These are phyloP conservation scores for Middelhovenomyces tepae DNA, from an alignment of 805 yeast species.

Conservation along the genomic window DNA sequence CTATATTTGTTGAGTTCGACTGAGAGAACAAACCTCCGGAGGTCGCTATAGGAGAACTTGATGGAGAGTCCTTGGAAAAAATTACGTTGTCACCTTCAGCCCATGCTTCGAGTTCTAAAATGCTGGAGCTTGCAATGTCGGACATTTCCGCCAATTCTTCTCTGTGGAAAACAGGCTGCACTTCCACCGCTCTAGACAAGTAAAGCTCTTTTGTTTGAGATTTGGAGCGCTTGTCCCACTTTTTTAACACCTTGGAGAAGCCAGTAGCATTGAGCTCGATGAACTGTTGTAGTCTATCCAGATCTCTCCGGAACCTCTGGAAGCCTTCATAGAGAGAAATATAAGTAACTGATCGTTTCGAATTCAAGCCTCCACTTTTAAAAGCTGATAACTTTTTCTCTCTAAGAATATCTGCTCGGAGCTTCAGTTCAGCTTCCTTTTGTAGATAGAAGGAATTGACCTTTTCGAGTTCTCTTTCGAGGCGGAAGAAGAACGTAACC, in stretches of 20 bases:
- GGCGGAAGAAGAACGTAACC: constrained; percentile 76
- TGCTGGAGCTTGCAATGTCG: constrained; percentile 44
- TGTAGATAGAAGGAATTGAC: constrained; percentile 88
- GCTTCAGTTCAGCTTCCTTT: constrained; percentile 79
- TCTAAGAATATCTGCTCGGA: constrained; percentile 66
- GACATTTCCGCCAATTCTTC: constrained; percentile 76
- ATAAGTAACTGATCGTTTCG: constrained; percentile 65
- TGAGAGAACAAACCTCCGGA: constrained; percentile 3
- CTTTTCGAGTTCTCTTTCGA: constrained; percentile 92
- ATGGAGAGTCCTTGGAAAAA: constrained; percentile 18
- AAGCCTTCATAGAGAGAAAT: constrained; percentile 80
- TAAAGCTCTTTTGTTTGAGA: constrained; percentile 91
- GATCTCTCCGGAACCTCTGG: constrained; percentile 79
- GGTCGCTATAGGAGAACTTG: neutral
- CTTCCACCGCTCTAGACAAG: constrained; percentile 84
- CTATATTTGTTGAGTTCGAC: no score
- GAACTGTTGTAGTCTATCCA: constrained; percentile 83
- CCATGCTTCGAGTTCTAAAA: constrained; percentile 68
- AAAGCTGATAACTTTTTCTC: constrained; percentile 56
- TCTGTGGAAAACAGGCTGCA: constrained; percentile 93
- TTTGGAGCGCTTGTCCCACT: constrained; percentile 96
- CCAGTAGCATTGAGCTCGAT: constrained; percentile 94
- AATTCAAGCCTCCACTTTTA: constrained; percentile 36
- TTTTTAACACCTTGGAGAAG: constrained; percentile 87
- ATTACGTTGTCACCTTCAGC: constrained; percentile 41